A percentile compares a stretch with the other conserved stretches of the same genome.
Evolutionary conservation across 2,329 filamentous ascomycete genomes (phyloP).

Genomic region (Ceratocystiopsis minuta): DNA sequence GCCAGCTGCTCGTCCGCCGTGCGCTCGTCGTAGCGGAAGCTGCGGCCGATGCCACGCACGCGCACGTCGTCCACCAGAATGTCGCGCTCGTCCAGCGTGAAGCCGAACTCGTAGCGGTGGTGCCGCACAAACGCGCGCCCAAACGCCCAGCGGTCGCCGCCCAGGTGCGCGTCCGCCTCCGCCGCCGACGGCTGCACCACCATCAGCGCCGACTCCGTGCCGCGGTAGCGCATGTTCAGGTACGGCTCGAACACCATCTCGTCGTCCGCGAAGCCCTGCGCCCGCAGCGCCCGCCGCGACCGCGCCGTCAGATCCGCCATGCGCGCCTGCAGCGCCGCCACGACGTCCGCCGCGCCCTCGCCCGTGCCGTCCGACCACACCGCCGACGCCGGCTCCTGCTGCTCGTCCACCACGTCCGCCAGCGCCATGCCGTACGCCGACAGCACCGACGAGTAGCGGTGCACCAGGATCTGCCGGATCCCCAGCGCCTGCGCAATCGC

Average conservation of each 20-base stretch:
- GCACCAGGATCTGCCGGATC: conserved; percentile 69
- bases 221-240: conserved; percentile 81
- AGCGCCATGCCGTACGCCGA: conserved; percentile 88
- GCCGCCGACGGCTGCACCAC: conserved; percentile 53
- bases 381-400: conserved; percentile 56
- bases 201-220: conserved; percentile 85
- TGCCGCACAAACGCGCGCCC: conserved; percentile 70
- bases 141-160: conserved; percentile 60
- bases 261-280: conserved; percentile 61
- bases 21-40: conserved; percentile 60
- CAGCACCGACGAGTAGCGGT: conserved; percentile 73
- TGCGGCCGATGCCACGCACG: conserved; percentile 72
- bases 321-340: conserved; percentile 48
- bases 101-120: conserved; percentile 85
- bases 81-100: conserved; percentile 66
- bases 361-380: conserved; percentile 39
- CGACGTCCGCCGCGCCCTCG: conserved; percentile 21
- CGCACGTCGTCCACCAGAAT: conserved; percentile 59
- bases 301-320: conserved; percentile 67
- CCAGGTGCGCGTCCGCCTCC: conserved; percentile 40
- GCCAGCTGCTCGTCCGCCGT: conserved; percentile 73
- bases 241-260: conserved; percentile 80
- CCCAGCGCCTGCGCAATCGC: conserved; percentile 74
- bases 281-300: conserved; percentile 45
- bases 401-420: conserved; percentile 82